Evolutionary conservation across 1,284 basidiomycete genomes (phyloP).

Genomic region (Rhizopogon parksii): DNA sequence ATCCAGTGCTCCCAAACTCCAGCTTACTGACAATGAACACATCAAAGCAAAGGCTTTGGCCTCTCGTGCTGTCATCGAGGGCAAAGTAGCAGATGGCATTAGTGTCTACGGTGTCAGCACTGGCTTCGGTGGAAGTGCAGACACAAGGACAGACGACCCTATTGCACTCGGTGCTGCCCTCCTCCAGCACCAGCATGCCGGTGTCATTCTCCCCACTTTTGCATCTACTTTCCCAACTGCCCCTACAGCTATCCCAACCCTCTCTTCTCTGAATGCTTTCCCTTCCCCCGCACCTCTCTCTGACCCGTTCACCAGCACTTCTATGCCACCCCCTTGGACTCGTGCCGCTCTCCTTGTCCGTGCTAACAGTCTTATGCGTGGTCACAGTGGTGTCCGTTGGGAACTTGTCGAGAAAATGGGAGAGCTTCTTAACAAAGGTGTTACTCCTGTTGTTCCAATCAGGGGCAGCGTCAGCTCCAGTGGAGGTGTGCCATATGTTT

Average conservation of each 20-base stretch:
- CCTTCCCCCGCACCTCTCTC: conserved; percentile 51
- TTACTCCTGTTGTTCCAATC: conserved; percentile 80
- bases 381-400: conserved; percentile 81
- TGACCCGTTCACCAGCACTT: conserved; percentile 60
- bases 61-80: conserved; percentile 55
- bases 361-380: conserved; percentile 83
- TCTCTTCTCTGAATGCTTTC: not conserved
- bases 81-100: conserved; percentile 60
- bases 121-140: conserved; percentile 73
- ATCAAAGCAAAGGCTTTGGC: conserved; percentile 47
- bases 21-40: conserved; percentile 43
- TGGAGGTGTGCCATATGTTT: conserved; percentile 45
- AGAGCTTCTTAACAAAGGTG: conserved; percentile 62
- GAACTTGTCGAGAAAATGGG: conserved; percentile 77
- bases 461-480: conserved; percentile 79
- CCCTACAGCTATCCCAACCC: conserved; percentile 30
- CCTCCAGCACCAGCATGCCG: conserved; percentile 73
- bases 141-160: conserved; percentile 67
- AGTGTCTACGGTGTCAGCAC: conserved; percentile 80
- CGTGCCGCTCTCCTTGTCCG: conserved; percentile 82
- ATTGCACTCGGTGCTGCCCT: conserved; percentile 68
- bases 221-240: conserved; percentile 20
- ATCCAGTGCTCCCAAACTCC: conserved; percentile 30
- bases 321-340: conserved; percentile 89
- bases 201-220: conserved; percentile 37